Base-by-base conservation (phyloP, 352 stramenopile species). In the Phytophthora citricola region DNA sequence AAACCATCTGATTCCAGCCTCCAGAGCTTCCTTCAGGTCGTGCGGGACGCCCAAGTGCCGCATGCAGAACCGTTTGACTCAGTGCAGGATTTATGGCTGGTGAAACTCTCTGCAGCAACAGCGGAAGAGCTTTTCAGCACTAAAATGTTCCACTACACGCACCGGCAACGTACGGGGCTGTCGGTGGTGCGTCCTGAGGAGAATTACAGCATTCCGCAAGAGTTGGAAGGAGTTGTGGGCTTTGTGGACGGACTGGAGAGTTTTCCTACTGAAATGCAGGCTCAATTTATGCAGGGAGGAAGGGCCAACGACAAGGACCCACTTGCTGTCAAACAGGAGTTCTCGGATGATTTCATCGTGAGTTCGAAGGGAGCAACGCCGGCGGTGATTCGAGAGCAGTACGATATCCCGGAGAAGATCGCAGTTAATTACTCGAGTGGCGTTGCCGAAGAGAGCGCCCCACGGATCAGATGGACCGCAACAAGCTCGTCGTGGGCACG, bases 171-270 rank as follows among this genome's bases (percentile, higher is more conserved):
- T 22, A 32, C 52, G 5, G 49, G 47, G 2, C 44, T 89, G 47
- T 72, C 58, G 11, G 69, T 94, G 9, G 54, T 91, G 11, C 78
- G 84, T 6, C 82, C 85, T 0, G 52, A 64, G 1, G 61, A 63
- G 9, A 56, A 40, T 12, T 90, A 82, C 50, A 48, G 41, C 0
- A 47, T 94, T 10, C 85, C 85, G 0, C 24, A 53, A 9, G 48
- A 61, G 4, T 57, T 94, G 3, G 58, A 69, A 2, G 6, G n/a
- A 4, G 71, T 88, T 17, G 69, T 92, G 17, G 43, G 76, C 47
- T 94, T 81, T 66, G 61, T 92, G 9, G 85, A 88, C 66, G 85
- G 80, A 20, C 71, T 94, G 17, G 83, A 94, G 67, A 82, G 71
- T 54, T 91, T 94, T 44, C 85, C 85, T 4, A 90, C 85, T 24